phyloP scores from a whole-genome alignment of 208 protist genomes.

The Tritrichomonas foetus region DNA sequence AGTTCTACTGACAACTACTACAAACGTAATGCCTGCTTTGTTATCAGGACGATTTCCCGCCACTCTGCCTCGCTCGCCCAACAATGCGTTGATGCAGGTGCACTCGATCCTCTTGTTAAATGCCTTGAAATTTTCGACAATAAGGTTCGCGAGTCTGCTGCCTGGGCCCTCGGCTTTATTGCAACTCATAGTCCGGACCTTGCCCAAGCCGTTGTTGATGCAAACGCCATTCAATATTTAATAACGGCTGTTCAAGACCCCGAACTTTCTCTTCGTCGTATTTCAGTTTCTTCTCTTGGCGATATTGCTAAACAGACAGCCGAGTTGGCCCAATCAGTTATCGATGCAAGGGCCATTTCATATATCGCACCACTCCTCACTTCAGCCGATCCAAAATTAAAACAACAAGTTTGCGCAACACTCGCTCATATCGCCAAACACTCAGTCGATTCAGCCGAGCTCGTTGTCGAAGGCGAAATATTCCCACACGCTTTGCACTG shows the following conservation, averaged over 20 bases:
- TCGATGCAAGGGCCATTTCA: constrained; percentile 85
- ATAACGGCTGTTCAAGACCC: constrained; percentile 93
- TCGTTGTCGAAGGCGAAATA: constrained; percentile 94
- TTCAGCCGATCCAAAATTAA: constrained; percentile 82
- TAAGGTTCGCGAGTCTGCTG: constrained; percentile 88
- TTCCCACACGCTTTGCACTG: constrained; percentile 84
- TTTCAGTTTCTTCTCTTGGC: constrained; percentile 80
- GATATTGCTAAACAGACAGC: constrained; percentile 62
- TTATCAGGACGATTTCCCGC: constrained; percentile 86
- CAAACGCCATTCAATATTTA: constrained; percentile 82
- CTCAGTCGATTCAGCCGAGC: constrained; percentile 89
- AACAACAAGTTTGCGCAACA: constrained; percentile 82
- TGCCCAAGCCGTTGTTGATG: constrained; percentile 84
- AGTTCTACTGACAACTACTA: constrained; percentile 72
- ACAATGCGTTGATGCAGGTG: constrained; percentile 85
- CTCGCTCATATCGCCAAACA: constrained; percentile 94
- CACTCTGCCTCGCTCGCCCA: constrained; percentile 88
- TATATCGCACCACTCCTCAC: constrained; percentile 87
- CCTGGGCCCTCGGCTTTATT: constrained; percentile 93
- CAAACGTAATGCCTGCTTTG: constrained; percentile 93
- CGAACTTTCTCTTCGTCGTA: constrained; percentile 88
- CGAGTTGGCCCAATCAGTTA: constrained; percentile 81
- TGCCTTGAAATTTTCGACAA: constrained; percentile 94
- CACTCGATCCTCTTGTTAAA: constrained; percentile 83
- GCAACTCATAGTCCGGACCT: constrained; percentile 79